These are phyloP conservation scores for Roridomyces roridus DNA, from an alignment of 768 basidiomycete genomes.

Conservation along the genomic window DNA sequence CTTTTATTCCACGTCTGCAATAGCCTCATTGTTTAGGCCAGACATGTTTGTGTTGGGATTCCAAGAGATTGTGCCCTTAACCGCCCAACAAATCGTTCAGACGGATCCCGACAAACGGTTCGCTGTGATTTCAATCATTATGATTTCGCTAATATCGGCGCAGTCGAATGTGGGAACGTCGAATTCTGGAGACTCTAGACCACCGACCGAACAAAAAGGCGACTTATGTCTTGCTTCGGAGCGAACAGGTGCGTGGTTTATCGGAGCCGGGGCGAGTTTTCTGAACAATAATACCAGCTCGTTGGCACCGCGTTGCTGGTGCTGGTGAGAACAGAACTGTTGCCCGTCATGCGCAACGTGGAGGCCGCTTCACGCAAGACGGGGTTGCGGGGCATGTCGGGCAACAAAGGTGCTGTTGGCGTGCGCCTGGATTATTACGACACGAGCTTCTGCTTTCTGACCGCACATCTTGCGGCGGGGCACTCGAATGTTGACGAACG, in stretches of 20 bases:
- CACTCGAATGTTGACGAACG: slow-evolving; percentile 89
- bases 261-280: slow-evolving; percentile 1
- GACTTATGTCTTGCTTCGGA: slow-evolving; percentile 86
- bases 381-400: slow-evolving; percentile 92
- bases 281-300: slow-evolving; percentile 58
- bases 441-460: slow-evolving; percentile 93
- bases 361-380: slow-evolving; percentile 95
- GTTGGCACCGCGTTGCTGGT: slow-evolving; percentile 94
- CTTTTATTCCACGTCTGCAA: too few relatives aligned
- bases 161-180: slow-evolving; percentile 88
- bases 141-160: neutral
- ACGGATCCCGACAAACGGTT: slow-evolving; percentile 93
- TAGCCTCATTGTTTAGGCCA: slow-evolving; percentile 56
- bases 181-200: slow-evolving; percentile 81
- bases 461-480: slow-evolving; percentile 96
- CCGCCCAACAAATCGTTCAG: slow-evolving; percentile 96
- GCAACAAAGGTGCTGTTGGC: slow-evolving; percentile 96
- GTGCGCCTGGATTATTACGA: slow-evolving; percentile 92
- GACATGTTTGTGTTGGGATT: slow-evolving; percentile 92
- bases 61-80: slow-evolving; percentile 97
- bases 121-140: slow-evolving; percentile 13
- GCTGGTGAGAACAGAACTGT: slow-evolving; percentile 78
- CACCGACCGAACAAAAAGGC: slow-evolving; percentile 67
- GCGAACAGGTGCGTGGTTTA: slow-evolving; percentile 75
- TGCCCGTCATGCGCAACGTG: slow-evolving; percentile 85